Evolutionary conservation across 176 grass and related monocot genomes (phyloP).

Genomic region (Leersia perrieri): DNA sequence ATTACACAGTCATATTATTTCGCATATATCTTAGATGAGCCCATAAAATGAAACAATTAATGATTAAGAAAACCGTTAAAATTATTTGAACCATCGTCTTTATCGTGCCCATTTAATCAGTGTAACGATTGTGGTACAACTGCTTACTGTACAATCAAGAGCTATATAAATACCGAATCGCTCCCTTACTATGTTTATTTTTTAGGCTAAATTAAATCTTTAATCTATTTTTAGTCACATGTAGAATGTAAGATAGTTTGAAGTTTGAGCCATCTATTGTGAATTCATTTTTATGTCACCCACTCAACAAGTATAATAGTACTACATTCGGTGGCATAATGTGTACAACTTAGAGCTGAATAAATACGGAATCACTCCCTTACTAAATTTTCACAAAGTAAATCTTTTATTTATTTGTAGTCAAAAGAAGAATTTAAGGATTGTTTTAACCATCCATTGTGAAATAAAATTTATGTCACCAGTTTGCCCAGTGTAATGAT

Average conservation of each 20-base stretch:
- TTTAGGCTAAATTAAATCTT: background rate
- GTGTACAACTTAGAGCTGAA: no score
- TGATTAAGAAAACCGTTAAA: background rate
- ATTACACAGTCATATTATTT: background rate
- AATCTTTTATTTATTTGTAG: no score
- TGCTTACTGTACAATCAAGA: background rate
- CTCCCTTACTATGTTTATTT: background rate
- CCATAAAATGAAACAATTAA: background rate
- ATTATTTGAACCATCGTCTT: background rate
- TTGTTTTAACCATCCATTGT: background rate
- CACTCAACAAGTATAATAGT: no score
- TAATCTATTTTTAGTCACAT: background rate
- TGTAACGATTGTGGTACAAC: no score
- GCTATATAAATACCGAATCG: background rate
- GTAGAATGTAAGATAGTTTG: no score
- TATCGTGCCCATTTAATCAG: no score
- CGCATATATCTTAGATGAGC: background rate
- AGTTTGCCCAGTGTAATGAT: background rate
- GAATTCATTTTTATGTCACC: no score
- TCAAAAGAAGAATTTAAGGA: no score
- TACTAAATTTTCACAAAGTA: no score
- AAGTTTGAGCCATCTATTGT: no score
- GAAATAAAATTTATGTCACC: background rate
- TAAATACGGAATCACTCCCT: no score
- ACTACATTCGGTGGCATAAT: no score